Conservation (phyloP, 768 basidiomycete genomes). For the Leccinum longicurvipes region DNA sequence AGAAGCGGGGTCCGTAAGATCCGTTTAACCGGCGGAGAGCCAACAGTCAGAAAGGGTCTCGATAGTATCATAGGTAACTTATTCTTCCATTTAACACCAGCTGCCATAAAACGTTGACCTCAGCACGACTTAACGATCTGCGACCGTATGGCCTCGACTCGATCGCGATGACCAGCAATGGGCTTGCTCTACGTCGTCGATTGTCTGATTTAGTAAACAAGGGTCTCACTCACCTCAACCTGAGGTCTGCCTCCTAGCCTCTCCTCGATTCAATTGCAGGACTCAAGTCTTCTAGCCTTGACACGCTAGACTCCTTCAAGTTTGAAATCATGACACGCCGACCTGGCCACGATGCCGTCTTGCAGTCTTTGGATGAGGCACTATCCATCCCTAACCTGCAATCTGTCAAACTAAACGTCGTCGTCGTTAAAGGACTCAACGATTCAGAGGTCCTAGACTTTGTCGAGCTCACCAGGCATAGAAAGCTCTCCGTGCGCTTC, state of each 20-base stretch:
- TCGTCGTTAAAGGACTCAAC: slow-evolving; percentile 78
- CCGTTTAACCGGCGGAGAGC: slow-evolving; percentile 84
- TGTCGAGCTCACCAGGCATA: slow-evolving; percentile 67
- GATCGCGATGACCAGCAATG: slow-evolving; percentile 87
- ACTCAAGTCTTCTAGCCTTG: slow-evolving; percentile 49
- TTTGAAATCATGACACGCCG: slow-evolving; percentile 87
- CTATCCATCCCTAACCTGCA: slow-evolving; percentile 46
- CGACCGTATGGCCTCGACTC: slow-evolving; percentile 59
- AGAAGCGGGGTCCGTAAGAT: slow-evolving; percentile 83
- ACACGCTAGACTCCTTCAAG: slow-evolving; percentile 82
- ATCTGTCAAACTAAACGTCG: slow-evolving; percentile 80
- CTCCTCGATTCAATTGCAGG: background rate
- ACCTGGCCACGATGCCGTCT: slow-evolving; percentile 70
- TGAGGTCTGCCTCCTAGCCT: slow-evolving; percentile 43
- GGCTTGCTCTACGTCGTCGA: slow-evolving; percentile 69
- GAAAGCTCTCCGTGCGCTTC: slow-evolving; percentile 69
- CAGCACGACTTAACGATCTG: slow-evolving; percentile 64
- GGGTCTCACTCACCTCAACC: slow-evolving; percentile 75
- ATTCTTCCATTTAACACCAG: background rate
- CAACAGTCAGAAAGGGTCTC: slow-evolving; percentile 76
- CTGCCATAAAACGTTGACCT: slow-evolving; percentile 6
- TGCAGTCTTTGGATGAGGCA: slow-evolving; percentile 65
- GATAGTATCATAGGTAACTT: slow-evolving; percentile 61
- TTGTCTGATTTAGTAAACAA: slow-evolving; percentile 63
- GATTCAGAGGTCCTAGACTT: slow-evolving; percentile 79